A percentile compares a stretch with the other conserved stretches of the same genome.
Conservation (phyloP, 2,329 filamentous ascomycete species). For the Verticillium albo-atrum region DNA sequence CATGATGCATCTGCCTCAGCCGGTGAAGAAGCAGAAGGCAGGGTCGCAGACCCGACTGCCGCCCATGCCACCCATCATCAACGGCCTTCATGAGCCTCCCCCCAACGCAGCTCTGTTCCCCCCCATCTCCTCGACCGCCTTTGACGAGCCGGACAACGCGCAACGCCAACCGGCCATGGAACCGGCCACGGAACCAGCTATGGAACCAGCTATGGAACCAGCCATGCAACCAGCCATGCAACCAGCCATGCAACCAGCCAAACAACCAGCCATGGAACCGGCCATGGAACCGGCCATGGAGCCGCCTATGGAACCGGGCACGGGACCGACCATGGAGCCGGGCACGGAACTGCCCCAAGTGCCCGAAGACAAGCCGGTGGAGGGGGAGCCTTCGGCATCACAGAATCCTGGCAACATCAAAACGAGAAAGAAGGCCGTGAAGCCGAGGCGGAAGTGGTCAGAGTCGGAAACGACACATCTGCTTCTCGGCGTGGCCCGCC, state of each 20-base stretch:
- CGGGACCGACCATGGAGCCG: too few species aligned
- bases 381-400: conserved; percentile 17
- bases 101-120: conserved; percentile 59
- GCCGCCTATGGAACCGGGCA: too few species aligned
- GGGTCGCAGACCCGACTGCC: conserved; percentile 40
- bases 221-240: too few species aligned
- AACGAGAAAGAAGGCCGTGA: conserved; percentile 49
- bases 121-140: conserved; percentile 54
- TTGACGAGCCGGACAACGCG: conserved; percentile 42
- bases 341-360: conserved; percentile 1
- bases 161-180: conserved; percentile 20
- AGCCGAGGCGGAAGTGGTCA: conserved; percentile 59
- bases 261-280: too few species aligned
- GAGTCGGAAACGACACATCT: conserved; percentile 61
- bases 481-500: conserved; percentile 54
- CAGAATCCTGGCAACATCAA: conserved; percentile 25
- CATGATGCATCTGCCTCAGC: conserved; percentile 59
- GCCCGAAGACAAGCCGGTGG: conserved; percentile 16
- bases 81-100: conserved; percentile 58
- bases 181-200: background rate
- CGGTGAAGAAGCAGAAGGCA: conserved; percentile 60
- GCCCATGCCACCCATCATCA: conserved; percentile 60
- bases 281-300: too few species aligned
- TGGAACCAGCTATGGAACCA: too few species aligned
- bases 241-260: background rate